Conservation (phyloP, 257 asterid species). For the Mitragyna speciosa region DNA sequence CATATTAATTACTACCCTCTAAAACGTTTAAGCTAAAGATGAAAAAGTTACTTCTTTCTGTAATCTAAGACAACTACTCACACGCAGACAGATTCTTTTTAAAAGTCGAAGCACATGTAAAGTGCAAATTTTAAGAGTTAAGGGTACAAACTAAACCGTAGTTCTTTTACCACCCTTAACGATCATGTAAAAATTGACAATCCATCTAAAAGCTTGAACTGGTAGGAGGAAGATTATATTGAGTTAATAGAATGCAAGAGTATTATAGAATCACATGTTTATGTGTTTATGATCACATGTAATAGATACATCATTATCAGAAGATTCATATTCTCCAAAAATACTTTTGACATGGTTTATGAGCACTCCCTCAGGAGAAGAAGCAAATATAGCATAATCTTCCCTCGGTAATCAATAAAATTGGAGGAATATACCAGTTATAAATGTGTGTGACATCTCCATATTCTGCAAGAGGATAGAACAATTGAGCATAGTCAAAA, state of each 20-base stretch:
- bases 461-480: constrained; percentile 62
- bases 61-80: background rate
- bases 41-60: background rate
- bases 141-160: background rate
- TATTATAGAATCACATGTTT: background rate
- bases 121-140: background rate
- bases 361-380: background rate
- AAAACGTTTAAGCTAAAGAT: background rate
- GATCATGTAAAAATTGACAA: background rate
- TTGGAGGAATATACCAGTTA: constrained; percentile 62
- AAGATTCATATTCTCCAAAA: background rate
- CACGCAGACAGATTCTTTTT: background rate
- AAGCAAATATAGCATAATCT: background rate
- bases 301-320: background rate
- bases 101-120: background rate
- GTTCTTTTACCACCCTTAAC: background rate
- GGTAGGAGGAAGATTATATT: no score
- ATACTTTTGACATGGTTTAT: background rate
- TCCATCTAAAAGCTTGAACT: background rate
- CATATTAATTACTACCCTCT: background rate
- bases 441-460: constrained; percentile 89
- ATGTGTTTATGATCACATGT: background rate
- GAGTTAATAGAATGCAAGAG: background rate
- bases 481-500: constrained; percentile 18
- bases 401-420: background rate